Conservation (phyloP, 2,329 filamentous ascomycete species). For the Hypoxylon sp. region DNA sequence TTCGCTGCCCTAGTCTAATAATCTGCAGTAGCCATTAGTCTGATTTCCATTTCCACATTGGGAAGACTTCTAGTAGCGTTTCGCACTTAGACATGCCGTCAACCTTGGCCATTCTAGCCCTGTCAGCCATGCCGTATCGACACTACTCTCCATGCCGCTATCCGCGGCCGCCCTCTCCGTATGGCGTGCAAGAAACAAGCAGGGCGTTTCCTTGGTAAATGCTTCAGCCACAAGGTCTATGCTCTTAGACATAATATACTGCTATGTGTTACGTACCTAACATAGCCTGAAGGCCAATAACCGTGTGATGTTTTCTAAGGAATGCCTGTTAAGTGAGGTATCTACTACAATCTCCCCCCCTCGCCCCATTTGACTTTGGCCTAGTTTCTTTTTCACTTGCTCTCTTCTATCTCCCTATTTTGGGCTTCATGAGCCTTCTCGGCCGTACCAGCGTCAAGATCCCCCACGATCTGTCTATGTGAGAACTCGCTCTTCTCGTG, state of each 20-base stretch:
- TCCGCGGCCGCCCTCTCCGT: constrained; percentile 24
- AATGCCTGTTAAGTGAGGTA: constrained; percentile 23
- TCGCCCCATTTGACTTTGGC: constrained; percentile 8
- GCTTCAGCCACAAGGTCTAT: constrained; percentile 6
- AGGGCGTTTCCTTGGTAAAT: constrained; percentile 1
- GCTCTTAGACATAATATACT: constrained; percentile 11
- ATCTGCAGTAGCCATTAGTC: constrained; percentile 14
- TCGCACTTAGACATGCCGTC: constrained; percentile 19
- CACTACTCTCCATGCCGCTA: constrained; percentile 39
- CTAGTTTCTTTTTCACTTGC: constrained; percentile 2
- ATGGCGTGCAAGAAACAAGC: constrained; percentile 17
- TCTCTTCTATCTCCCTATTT: constrained; percentile 11
- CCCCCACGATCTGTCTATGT: constrained; percentile 5
- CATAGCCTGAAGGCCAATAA: constrained; percentile 11
- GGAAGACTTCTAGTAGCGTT: constrained; percentile 14
- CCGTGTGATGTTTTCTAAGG: constrained; percentile 10
- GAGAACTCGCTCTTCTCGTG: constrained; percentile 18
- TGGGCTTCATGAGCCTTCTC: constrained; percentile 6
- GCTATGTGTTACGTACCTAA: constrained; percentile 23
- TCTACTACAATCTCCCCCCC: constrained; percentile 8
- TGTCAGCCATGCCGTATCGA: constrained; percentile 27
- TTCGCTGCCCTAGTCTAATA: constrained; percentile 12
- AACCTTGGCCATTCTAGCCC: constrained; percentile 16
- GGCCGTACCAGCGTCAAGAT: constrained; percentile 9
- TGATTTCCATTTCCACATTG: constrained; percentile 26